phyloP scores from a whole-genome alignment of 768 basidiomycete genomes.

The Termitomyces sp. region DNA sequence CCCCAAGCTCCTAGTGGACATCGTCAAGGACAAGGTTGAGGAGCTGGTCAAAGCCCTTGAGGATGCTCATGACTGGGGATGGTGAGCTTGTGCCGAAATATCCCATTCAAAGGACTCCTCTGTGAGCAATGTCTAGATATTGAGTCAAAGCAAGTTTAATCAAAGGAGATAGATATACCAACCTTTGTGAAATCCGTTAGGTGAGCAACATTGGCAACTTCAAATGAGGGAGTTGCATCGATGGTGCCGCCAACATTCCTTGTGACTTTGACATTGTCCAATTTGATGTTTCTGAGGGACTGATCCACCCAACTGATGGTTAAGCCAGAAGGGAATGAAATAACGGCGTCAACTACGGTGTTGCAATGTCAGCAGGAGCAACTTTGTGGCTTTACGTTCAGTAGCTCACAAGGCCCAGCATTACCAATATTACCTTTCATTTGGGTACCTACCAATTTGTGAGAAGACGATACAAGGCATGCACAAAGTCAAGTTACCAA shows the following conservation, averaged over 20 bases:
- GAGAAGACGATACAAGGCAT: not conserved
- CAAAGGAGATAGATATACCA: not conserved
- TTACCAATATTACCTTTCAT: conserved; percentile 61
- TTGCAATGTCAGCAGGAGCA: not conserved
- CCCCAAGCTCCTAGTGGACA: conserved; percentile 68
- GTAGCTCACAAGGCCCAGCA: conserved; percentile 61
- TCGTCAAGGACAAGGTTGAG: conserved; percentile 97
- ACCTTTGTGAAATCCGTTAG: conserved; percentile 64
- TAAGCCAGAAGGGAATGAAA: conserved; percentile 58
- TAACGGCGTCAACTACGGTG: conserved; percentile 55
- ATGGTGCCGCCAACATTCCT: conserved; percentile 61
- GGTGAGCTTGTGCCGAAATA: conserved; percentile 42
- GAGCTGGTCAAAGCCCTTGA: conserved; percentile 96
- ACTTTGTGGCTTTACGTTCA: not conserved
- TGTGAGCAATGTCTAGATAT: conserved; percentile 46
- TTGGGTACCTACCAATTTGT: conserved; percentile 30
- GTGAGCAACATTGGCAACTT: conserved; percentile 48
- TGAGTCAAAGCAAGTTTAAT: not conserved
- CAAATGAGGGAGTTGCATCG: conserved; percentile 47
- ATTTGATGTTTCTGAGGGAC: conserved; percentile 51
- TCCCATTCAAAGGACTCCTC: conserved; percentile 65
- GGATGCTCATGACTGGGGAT: conserved; percentile 70
- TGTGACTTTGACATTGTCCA: conserved; percentile 49
- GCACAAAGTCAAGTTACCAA: conserved; percentile 31
- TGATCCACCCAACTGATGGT: conserved; percentile 54